phyloP scores from a whole-genome alignment of 306 rosid species.

The Begonia peltatifolia region DNA sequence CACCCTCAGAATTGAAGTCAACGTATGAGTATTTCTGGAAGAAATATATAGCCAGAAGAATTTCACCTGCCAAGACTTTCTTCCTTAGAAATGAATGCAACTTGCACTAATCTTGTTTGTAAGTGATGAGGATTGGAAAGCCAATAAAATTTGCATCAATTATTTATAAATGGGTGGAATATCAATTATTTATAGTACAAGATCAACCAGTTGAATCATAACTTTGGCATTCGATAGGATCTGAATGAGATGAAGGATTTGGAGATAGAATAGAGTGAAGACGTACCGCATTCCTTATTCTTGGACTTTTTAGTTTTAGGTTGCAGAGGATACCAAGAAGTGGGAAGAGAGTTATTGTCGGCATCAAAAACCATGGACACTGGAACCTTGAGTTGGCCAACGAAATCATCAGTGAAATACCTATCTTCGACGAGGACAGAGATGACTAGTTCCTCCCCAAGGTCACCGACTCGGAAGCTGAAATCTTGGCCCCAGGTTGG shows the following conservation, averaged over 20 bases:
- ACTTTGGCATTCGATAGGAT: background rate
- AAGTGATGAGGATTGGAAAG: background rate
- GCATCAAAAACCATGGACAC: constrained; percentile 52
- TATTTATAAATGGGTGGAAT: background rate
- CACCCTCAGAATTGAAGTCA: constrained; percentile 19
- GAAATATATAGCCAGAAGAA: constrained; percentile 43
- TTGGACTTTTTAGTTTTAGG: constrained; percentile 56
- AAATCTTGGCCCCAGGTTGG: constrained; percentile 89
- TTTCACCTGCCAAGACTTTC: constrained; percentile 38
- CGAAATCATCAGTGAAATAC: constrained; percentile 63
- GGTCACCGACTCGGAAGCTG: constrained; percentile 60
- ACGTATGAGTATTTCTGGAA: constrained; percentile 18
- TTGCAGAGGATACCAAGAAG: constrained; percentile 62
- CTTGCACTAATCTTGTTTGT: background rate
- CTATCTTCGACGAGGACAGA: constrained; percentile 73
- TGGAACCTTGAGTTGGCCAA: constrained; percentile 53
- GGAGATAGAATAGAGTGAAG: no score
- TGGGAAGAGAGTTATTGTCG: constrained; percentile 40
- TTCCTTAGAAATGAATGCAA: constrained; percentile 9
- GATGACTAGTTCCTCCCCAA: constrained; percentile 42
- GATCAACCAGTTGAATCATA: background rate
- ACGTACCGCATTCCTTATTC: constrained; percentile 66
- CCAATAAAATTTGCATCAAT: background rate
- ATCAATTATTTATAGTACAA: background rate
- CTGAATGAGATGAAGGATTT: no score